Evolutionary conservation across 2,329 filamentous ascomycete genomes (phyloP).

Genomic region (Ophiocordyceps camponoti-leonardi): DNA sequence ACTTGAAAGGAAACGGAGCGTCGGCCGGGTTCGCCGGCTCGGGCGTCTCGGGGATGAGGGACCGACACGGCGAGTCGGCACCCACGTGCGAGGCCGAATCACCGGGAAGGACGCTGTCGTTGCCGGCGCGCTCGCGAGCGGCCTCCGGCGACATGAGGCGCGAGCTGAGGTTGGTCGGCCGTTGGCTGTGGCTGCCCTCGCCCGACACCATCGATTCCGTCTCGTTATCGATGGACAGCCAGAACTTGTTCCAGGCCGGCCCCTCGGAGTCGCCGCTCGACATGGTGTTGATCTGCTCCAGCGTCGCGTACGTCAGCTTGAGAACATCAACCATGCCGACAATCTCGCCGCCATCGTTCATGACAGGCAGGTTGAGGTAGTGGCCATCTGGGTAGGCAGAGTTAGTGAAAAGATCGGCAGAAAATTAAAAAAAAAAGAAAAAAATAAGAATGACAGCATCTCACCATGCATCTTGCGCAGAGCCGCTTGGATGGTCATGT

Average conservation of each 20-base stretch:
- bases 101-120: conserved; percentile 74
- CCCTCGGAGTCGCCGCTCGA: conserved; percentile 75
- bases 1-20: conserved; percentile 89
- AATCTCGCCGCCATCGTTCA: conserved; percentile 94
- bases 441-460: no score
- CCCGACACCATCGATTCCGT: conserved; percentile 94
- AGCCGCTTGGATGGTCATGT: conserved; percentile 98
- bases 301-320: conserved; percentile 92
- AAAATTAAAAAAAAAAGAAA: no score
- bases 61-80: conserved; percentile 57
- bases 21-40: conserved; percentile 45
- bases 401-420: background rate
- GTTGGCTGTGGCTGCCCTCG: conserved; percentile 60
- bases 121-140: conserved; percentile 45
- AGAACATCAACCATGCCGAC: conserved; percentile 99
- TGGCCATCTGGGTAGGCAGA: conserved; percentile 54
- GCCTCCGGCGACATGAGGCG: conserved; percentile 70
- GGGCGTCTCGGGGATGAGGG: conserved; percentile 31
- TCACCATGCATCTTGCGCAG: conserved; percentile 97
- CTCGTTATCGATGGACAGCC: conserved; percentile 87
- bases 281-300: conserved; percentile 97
- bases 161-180: conserved; percentile 44
- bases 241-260: conserved; percentile 99
- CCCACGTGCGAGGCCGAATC: conserved; percentile 92
- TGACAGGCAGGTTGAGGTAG: conserved; percentile 93